Evolutionary conservation across 2,329 filamentous ascomycete genomes (phyloP).

Genomic region (Penicillium polonicum): DNA sequence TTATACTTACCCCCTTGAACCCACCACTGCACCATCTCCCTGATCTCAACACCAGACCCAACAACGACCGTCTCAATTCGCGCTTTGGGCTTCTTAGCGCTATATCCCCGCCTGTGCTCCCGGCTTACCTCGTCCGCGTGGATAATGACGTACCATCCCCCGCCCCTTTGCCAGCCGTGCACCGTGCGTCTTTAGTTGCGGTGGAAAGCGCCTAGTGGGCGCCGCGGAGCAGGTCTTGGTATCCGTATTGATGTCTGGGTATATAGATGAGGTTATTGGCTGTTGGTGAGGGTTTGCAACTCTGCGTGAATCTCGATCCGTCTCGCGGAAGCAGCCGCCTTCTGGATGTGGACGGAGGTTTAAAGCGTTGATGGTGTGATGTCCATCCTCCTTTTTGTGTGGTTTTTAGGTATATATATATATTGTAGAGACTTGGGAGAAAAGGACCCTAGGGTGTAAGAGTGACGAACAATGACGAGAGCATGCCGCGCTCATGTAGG

Average conservation of each 20-base stretch:
- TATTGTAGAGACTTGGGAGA: too few relatives aligned
- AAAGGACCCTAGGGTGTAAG: too few relatives aligned
- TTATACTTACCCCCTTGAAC: conserved; percentile 64
- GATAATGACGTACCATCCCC: conserved; percentile 64
- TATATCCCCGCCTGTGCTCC: not conserved
- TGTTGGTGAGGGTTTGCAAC: too few relatives aligned
- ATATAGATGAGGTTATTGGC: too few relatives aligned
- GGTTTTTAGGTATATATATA: too few relatives aligned
- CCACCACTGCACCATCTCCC: conserved; percentile 66
- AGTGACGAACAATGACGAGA: not conserved
- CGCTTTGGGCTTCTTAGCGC: conserved; percentile 17
- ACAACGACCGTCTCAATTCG: conserved; percentile 65
- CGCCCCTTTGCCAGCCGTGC: conserved; percentile 63
- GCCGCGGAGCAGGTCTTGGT: conserved; percentile 41
- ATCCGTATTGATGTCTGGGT: conserved; percentile 17
- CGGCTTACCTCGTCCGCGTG: conserved; percentile 42
- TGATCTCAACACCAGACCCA: conserved; percentile 55
- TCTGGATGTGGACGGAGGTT: conserved; percentile 58
- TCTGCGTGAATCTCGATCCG: conserved; percentile 50
- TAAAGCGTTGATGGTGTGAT: conserved; percentile 45
- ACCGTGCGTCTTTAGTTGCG: conserved; percentile 57
- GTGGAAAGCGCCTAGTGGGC: conserved; percentile 48
- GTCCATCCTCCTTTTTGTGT: too few relatives aligned
- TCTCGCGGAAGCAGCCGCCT: conserved; percentile 65
- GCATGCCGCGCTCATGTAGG: not conserved